Base-by-base conservation (phyloP, 176 grass and related monocot species). In the Aegilops speltoides region DNA sequence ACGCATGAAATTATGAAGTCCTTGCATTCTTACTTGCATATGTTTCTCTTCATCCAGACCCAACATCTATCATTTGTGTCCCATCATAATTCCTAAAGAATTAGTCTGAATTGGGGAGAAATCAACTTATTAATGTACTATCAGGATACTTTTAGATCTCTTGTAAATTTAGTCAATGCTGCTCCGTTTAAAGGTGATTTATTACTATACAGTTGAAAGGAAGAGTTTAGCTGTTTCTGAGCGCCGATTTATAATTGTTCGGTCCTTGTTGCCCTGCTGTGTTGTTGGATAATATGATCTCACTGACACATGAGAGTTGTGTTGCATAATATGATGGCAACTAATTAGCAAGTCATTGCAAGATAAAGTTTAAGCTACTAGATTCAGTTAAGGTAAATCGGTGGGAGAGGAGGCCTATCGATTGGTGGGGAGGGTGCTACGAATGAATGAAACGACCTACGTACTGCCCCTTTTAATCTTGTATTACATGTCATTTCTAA, bases 11-110 rank as follows among this genome's bases (percentile, higher is more conserved):
- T 48, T 19, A 16, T 13, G 40, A 16, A 43, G 13, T 46, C 38
- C 70, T 73, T 12, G 22, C 36, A 14, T 40, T 38, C 10, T 73
- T 56, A 7, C 52, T 56, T 73, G 37, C 70, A 43, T 25, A 37
- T 72, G n/a, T 72, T 72, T 72, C 69, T 72, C 36, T 40, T 72
- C 69, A 38, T 20, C 9, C 69, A 72, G 69, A 41, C 70, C 37
- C 37, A 73, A 24, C 17, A 8, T n/a, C 17, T 60, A 60, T 7
- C 56, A 60, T 60, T 60, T 60, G 19, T 9, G 19, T 60, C 4
- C 3, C 20, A 60, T 60, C 56, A 60, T 60, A 60, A 59, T 22
- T 6, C 6, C 2, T 59, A 59, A 59, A 19, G 6, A 59, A 59
- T 22, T 22, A 59, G 54, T 22, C 54, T 22, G 54, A 19, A 59